Base-by-base conservation (phyloP, 140 eudicot species). In the Cichorium intybus region DNA sequence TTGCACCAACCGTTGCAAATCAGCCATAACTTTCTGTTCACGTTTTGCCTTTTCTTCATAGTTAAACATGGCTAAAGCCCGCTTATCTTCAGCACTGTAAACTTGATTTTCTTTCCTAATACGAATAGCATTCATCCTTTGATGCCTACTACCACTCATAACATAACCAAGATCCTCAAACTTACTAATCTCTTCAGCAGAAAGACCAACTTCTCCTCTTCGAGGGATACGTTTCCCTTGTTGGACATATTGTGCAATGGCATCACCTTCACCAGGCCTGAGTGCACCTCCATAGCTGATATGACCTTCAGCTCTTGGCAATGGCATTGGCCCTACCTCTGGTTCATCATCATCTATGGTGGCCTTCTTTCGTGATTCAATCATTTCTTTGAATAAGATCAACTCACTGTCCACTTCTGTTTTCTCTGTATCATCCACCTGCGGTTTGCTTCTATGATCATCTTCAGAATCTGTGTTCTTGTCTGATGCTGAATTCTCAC, bases 221-320 rank as follows among this genome's bases (percentile, higher is more conserved):
- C 99, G 88, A 2, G 99, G 99, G 39, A 92, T 92, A 88, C 99
- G 99, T 48, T 92, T 92, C 56, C 99, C 99, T 84, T 92, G 99
- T 65, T 92, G 99, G 56, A 92, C 99, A 60, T 80, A 92, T 70
- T 92, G 99, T 0, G 99, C 99, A 70, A 92, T 92, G 4, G 99
- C 99, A 85, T 92, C 99, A 68, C 99, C 99, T 81, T 92, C 99
- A 79, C 99, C 99, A 0, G 99, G 99, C 87, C 99, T 83, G 14
- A 92, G 83, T 0, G 99, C 99, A 31, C 99, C 99, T 59, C 99
- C 99, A 62, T 92, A 92, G 69, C 99, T 92, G 41, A 92, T 88
- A 76, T 92, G 99, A 17, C 99, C 99, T 70, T 92, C 99, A 1
- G 99, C 99, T 57, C 77, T 79, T 0, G 99, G 99, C 70, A 92